These are phyloP conservation scores for Piromyces finnis DNA, from an alignment of 192 early-diverging fungal genomes.

Conservation along the genomic window DNA sequence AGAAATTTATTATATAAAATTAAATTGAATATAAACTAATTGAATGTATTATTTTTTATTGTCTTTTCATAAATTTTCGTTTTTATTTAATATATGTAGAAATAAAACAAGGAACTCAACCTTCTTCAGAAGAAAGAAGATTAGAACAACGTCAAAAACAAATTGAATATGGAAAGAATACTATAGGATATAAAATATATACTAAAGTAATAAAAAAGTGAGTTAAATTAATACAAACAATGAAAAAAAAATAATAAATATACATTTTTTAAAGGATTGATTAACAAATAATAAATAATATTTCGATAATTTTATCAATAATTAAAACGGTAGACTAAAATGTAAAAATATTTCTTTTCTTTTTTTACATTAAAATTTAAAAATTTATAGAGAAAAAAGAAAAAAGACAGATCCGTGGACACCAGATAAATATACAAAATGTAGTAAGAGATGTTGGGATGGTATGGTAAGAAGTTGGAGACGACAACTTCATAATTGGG, in stretches of 20 bases:
- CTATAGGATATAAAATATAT: slow-evolving; percentile 22
- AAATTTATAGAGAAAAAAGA: slow-evolving; percentile 7
- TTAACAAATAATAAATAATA: too few relatives aligned
- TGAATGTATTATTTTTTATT: too few relatives aligned
- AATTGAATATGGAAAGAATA: slow-evolving; percentile 38
- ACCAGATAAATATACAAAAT: slow-evolving; percentile 22
- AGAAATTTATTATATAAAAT: too few relatives aligned
- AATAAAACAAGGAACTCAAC: neutral
- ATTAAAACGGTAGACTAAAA: too few relatives aligned
- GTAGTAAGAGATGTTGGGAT: slow-evolving; percentile 29
- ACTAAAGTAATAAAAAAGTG: slow-evolving; percentile 12
- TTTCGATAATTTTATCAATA: too few relatives aligned
- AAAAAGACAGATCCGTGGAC: slow-evolving; percentile 18
- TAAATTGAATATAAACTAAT: too few relatives aligned
- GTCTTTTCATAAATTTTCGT: too few relatives aligned
- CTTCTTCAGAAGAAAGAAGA: slow-evolving; percentile 9
- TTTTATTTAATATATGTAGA: neutral
- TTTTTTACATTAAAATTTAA: too few relatives aligned
- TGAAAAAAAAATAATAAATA: too few relatives aligned
- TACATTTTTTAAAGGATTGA: too few relatives aligned
- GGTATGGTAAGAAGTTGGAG: slow-evolving; percentile 24
- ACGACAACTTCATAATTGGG: slow-evolving; percentile 21
- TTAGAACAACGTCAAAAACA: slow-evolving; percentile 35
- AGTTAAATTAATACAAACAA: neutral
- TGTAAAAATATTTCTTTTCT: too few relatives aligned